phyloP scores from a whole-genome alignment of 164 flowering plant species.

The Aristolochia californica region DNA sequence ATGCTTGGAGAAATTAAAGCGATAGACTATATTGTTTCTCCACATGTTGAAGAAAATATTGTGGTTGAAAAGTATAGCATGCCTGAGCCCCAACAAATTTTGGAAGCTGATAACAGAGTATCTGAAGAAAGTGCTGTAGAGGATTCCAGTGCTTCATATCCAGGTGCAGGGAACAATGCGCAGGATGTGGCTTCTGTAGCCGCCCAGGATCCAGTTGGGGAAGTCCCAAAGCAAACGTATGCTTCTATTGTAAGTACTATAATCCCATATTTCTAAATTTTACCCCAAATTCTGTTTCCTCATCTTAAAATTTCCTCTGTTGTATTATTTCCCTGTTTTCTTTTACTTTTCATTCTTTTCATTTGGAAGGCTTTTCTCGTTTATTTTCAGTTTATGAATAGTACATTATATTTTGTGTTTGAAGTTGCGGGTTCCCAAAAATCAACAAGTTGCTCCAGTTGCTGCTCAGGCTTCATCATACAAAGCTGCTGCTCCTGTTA shows the following conservation, averaged over 20 bases:
- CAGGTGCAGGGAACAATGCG: conserved; percentile 20
- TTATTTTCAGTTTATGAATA: not conserved
- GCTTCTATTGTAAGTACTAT: conserved; percentile 74
- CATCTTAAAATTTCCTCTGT: no score
- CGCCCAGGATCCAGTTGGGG: conserved; percentile 56
- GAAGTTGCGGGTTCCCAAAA: conserved; percentile 64
- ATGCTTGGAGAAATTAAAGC: conserved; percentile 40
- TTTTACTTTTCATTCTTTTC: not conserved
- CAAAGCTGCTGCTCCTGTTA: conserved; percentile 26
- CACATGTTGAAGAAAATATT: conserved; percentile 48
- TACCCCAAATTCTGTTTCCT: no score
- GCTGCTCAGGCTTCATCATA: conserved; percentile 25
- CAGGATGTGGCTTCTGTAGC: conserved; percentile 35
- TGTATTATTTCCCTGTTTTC: no score
- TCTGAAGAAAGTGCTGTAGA: conserved; percentile 32
- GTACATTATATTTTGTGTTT: conserved; percentile 3
- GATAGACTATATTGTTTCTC: conserved; percentile 37
- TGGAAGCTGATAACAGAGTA: conserved; percentile 32
- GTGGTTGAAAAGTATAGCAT: conserved; percentile 33
- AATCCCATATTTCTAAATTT: no score
- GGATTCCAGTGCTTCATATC: conserved; percentile 35
- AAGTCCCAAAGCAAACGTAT: conserved; percentile 77
- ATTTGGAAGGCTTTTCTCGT: not conserved
- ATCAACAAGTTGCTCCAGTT: conserved; percentile 33
- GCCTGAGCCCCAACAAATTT: conserved; percentile 33